Evolutionary conservation across 129 eudicot genomes (phyloP), one percentile per base, ranked within the genome.

Genomic region (Smallanthus sonchifolius): DNA sequence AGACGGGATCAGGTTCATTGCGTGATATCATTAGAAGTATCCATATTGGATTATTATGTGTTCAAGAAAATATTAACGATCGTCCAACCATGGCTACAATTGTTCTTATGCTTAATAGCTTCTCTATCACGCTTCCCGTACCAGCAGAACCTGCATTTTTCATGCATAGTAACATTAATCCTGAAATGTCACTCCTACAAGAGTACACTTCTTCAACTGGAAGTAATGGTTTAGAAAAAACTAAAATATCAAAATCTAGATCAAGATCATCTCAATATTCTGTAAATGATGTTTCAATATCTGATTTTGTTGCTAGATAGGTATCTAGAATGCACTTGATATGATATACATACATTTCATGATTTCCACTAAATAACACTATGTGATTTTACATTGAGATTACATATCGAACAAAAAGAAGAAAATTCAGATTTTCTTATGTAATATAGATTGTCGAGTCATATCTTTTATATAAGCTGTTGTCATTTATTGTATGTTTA

Each of bases 61-160:
- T 67, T 67, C 72, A 67, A 67, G 72, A 67, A 43, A 43, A 67
- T 19, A 10, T 4, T 67, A 6, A 4, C 10, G 72, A 67, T 30
- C 30, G 72, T 2, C 72, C 72, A 43, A 67, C 52, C 17, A 67
- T 67, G 39, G 38, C 37, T 10, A 3, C 37, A 2, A 3, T 67
- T 67, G 55, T 67, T 24, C 54, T 67, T 7, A 20, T 67, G 72
- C 55, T 67, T 20, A 13, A 67, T 67, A 67, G 56, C 55, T 67
- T 43, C 39, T 42, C 56, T 19, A 42, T 67, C 37, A 67, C 72
- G 10, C 72, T 67, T 67, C 72, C 17, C 6, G 4, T 42, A 13
- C 72, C 72, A 24, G 19, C 38, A 6, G 72, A 67, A 67, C 72
- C 72, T 4, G 39, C 72, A 67, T 67, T 67, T 67, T 67, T 67